These are phyloP conservation scores for Angophora floribunda DNA, from an alignment of 345 rosid genomes.

Conservation along the genomic window DNA sequence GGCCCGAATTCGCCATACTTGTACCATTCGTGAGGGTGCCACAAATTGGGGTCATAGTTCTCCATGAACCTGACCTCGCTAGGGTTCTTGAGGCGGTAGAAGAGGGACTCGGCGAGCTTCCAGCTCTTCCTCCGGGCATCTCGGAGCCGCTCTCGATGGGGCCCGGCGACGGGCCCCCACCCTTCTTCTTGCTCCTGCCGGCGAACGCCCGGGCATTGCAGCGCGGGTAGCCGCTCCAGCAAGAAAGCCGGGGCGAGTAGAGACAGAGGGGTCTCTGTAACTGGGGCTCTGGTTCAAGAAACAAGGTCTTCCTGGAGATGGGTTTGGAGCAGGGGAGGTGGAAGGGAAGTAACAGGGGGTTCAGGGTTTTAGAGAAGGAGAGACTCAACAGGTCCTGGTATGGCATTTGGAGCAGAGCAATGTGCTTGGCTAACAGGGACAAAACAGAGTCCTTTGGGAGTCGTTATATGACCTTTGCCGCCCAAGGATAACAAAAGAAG, in stretches of 20 bases:
- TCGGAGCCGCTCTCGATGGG: constrained; percentile 40
- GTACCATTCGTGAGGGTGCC: constrained; percentile 81
- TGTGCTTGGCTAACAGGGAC: background rate
- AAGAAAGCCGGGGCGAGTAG: constrained; percentile 4
- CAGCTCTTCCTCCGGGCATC: constrained; percentile 22
- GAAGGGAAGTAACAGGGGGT: constrained; percentile 22
- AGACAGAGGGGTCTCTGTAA: constrained; percentile 4
- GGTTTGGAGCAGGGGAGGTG: background rate
- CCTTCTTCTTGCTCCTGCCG: constrained; percentile 79
- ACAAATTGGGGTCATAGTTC: constrained; percentile 73
- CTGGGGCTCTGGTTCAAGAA: background rate
- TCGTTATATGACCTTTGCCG: too few relatives aligned
- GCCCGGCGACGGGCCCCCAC: constrained; percentile 42
- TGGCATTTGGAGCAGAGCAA: constrained; percentile 15
- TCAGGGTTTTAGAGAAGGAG: constrained; percentile 64
- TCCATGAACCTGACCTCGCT: constrained; percentile 72
- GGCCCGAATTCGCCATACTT: constrained; percentile 93
- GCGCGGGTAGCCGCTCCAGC: background rate
- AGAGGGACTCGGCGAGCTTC: constrained; percentile 47
- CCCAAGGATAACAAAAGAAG: too few relatives aligned
- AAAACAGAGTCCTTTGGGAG: background rate
- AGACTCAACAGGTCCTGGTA: constrained; percentile 8
- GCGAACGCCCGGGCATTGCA: constrained; percentile 52
- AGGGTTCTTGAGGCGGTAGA: constrained; percentile 51
- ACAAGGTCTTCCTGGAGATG: background rate